Conservation (phyloP, 2,329 filamentous ascomycete species). For the Xylariaceae sp. region DNA sequence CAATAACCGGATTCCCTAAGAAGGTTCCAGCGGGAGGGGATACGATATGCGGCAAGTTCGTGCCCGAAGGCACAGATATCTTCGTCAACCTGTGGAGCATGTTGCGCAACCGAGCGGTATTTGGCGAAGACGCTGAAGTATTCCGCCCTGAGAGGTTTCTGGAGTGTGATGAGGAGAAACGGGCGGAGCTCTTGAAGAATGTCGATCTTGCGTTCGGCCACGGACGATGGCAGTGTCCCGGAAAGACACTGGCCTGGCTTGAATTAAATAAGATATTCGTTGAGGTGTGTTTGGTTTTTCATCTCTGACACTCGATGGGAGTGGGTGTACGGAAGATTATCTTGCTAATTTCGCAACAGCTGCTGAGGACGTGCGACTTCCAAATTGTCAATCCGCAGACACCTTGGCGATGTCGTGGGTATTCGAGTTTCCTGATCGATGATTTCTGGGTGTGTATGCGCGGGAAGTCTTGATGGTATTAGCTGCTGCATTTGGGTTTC, state of each 20-base stretch:
- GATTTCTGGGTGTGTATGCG: constrained; percentile 20
- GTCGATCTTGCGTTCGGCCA: constrained; percentile 25
- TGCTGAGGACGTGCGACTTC: constrained; percentile 22
- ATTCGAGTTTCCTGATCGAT: constrained; percentile 21
- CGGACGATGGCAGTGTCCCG: constrained; percentile 23
- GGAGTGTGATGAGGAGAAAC: constrained; percentile 14
- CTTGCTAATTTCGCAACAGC: constrained; percentile 12
- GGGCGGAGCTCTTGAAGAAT: constrained; percentile 10
- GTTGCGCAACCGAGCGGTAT: constrained; percentile 21
- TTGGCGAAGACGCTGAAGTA: constrained; percentile 22
- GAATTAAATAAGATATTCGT: constrained; percentile 24
- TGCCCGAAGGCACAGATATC: constrained; percentile 24
- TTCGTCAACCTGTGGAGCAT: constrained; percentile 20
- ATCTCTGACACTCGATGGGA: not conserved
- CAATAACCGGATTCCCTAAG: constrained; percentile 21
- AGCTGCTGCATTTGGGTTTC: no score
- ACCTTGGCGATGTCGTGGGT: constrained; percentile 19
- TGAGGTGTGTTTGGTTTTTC: constrained; percentile 4
- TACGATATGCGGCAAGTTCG: constrained; percentile 18
- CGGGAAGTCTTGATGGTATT: constrained; percentile 6
- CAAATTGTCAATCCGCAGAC: constrained; percentile 20
- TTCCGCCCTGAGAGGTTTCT: constrained; percentile 25
- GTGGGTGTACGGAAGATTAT: not conserved
- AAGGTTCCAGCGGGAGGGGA: constrained; percentile 23
- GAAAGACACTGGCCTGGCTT: constrained; percentile 23